Conservation (phyloP, 495 filamentous ascomycete genomes). For the Annulohypoxylon bovei region DNA sequence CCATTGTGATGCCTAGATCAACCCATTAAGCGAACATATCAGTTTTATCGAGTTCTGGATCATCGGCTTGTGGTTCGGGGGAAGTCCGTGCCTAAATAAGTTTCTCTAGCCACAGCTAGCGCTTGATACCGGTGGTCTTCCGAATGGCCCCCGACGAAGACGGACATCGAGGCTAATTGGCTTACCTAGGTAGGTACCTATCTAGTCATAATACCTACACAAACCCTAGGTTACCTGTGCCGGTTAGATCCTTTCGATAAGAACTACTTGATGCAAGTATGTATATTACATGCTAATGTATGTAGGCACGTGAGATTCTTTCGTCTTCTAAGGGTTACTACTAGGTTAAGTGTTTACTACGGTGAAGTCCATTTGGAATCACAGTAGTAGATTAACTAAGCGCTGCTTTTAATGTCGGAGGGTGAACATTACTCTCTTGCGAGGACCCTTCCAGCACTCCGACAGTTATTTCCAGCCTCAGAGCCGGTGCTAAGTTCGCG, state of each 20-base stretch:
- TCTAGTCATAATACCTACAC: neutral
- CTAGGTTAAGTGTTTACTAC: neutral
- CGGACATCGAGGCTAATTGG: neutral
- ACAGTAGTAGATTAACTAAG: neutral
- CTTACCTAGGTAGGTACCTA: neutral
- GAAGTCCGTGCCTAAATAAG: neutral
- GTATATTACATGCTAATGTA: neutral
- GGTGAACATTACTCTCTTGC: neutral
- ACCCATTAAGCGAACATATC: slow-evolving; percentile 7
- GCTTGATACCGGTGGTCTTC: neutral
- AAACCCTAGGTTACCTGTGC: neutral
- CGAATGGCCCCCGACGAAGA: neutral
- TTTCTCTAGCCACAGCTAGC: neutral
- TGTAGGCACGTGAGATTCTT: neutral
- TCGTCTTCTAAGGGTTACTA: neutral
- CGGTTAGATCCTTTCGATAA: slow-evolving; percentile 16
- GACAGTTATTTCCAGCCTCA: neutral
- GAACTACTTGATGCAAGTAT: neutral
- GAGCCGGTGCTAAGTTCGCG: neutral
- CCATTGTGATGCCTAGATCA: slow-evolving; percentile 13
- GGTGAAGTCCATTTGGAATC: neutral
- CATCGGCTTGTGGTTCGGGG: neutral
- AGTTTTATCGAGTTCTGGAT: neutral
- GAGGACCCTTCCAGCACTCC: neutral
- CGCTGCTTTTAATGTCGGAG: neutral